Percentiles rank a stretch among this genome's conserved stretches.
phyloP scores from a whole-genome alignment of 805 yeast genomes.

The Saccharomycopsis oosterbeekiorum region DNA sequence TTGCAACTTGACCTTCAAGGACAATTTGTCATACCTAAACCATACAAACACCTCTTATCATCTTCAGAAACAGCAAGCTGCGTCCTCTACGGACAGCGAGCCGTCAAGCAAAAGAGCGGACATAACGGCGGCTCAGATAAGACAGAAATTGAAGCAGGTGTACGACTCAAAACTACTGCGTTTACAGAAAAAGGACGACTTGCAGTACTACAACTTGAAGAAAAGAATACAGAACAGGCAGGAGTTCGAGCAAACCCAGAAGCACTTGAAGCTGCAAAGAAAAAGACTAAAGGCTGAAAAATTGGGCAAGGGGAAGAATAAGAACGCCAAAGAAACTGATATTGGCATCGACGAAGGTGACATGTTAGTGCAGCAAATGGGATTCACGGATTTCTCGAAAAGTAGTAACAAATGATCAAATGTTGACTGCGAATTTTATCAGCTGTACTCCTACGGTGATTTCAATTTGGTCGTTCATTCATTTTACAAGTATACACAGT shows the following conservation, averaged over 20 bases:
- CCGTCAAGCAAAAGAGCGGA: slow-evolving; percentile 1
- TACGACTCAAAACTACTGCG: slow-evolving; percentile 4
- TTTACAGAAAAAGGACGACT: slow-evolving; percentile 10
- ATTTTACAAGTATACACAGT: background rate
- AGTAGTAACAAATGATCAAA: background rate
- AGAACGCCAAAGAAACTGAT: background rate
- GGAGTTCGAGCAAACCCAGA: slow-evolving; percentile 7
- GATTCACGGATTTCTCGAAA: slow-evolving; percentile 2
- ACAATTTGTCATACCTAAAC: slow-evolving; percentile 69
- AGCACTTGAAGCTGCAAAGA: background rate
- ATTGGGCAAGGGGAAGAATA: background rate
- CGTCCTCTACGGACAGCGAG: slow-evolving; percentile 23
- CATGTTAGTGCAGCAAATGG: slow-evolving; percentile 7
- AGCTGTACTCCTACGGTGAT: too few relatives aligned
- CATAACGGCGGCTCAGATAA: slow-evolving; percentile 15
- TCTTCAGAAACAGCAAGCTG: slow-evolving; percentile 25
- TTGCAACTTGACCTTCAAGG: slow-evolving; percentile 75
- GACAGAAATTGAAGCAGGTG: slow-evolving; percentile 7
- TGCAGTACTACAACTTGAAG: slow-evolving; percentile 12
- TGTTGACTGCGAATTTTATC: too few relatives aligned
- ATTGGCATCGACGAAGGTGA: background rate
- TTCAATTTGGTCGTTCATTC: too few relatives aligned
- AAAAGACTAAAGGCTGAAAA: slow-evolving; percentile 1
- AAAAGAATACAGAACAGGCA: slow-evolving; percentile 11
- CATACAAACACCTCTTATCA: slow-evolving; percentile 77